phyloP scores from a whole-genome alignment of 129 eudicot genomes.

The Daucus carota region DNA sequence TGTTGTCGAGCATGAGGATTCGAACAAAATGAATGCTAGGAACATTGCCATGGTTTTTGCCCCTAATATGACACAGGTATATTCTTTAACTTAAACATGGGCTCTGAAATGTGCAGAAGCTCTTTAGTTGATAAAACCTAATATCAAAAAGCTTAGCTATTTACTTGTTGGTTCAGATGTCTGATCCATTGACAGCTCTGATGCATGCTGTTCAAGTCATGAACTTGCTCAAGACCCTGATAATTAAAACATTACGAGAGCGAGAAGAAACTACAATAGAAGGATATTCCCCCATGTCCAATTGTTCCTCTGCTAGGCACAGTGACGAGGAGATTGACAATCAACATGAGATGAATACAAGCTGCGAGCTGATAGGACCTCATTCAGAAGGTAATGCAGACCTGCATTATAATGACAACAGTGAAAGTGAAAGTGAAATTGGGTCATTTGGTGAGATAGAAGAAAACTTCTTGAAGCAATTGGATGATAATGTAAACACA shows the following conservation, averaged over 20 bases:
- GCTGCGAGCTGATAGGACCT: slow-evolving; percentile 47
- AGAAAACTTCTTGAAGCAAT: slow-evolving; percentile 50
- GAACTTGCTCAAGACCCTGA: slow-evolving; percentile 65
- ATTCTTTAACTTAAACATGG: not conserved
- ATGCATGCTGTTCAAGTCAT: slow-evolving; percentile 95
- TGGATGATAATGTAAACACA: slow-evolving; percentile 40
- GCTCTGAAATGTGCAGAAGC: not conserved
- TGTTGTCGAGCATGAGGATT: slow-evolving; percentile 71
- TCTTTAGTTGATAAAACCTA: not conserved
- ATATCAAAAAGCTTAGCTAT: not conserved
- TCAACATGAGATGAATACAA: slow-evolving; percentile 49
- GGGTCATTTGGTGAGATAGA: slow-evolving; percentile 65
- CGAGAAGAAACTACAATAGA: slow-evolving; percentile 36
- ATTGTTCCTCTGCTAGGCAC: slow-evolving; percentile 33
- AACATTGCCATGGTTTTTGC: slow-evolving; percentile 89
- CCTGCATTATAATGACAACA: not conserved
- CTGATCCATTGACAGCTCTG: slow-evolving; percentile 86
- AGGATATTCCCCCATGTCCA: slow-evolving; percentile 69
- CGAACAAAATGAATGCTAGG: slow-evolving; percentile 84
- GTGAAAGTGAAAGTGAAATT: slow-evolving; percentile 34
- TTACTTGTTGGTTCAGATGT: slow-evolving; percentile 47
- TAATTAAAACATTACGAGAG: slow-evolving; percentile 53
- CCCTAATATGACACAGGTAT: slow-evolving; percentile 88
- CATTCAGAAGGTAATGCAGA: slow-evolving; percentile 43
- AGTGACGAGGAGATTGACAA: slow-evolving; percentile 30